A percentile compares a stretch with the other conserved stretches of the same genome.
phyloP scores from a whole-genome alignment of 2,329 filamentous ascomycete genomes.

The Sarocladium kiliense region DNA sequence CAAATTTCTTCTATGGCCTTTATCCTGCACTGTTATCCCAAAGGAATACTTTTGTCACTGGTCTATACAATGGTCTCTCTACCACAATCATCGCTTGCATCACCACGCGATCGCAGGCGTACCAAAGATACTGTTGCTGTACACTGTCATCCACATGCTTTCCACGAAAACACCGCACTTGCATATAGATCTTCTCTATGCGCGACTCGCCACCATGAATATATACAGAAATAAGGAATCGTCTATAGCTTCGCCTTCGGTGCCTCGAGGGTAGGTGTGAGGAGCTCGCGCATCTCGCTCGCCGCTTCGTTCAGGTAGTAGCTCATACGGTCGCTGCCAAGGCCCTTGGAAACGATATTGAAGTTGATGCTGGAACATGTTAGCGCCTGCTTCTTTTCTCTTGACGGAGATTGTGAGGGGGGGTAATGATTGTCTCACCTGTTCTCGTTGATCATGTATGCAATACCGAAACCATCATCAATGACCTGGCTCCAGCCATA shows the following conservation, averaged over 20 bases:
- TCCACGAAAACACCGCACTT: too few species aligned
- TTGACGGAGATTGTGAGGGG: neutral
- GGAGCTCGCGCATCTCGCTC: slow-evolving; percentile 78
- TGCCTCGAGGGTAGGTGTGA: slow-evolving; percentile 72
- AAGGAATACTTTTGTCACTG: neutral
- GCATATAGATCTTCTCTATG: too few species aligned
- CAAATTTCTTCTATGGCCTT: neutral
- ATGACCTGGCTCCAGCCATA: slow-evolving; percentile 99
- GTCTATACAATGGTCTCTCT: neutral
- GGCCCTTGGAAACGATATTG: slow-evolving; percentile 91
- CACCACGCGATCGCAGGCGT: neutral
- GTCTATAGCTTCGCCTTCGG: slow-evolving; percentile 78
- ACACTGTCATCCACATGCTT: neutral
- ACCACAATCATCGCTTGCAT: neutral
- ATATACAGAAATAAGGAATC: neutral
- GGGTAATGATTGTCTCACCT: slow-evolving; percentile 47
- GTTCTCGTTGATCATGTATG: slow-evolving; percentile 99
- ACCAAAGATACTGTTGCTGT: neutral
- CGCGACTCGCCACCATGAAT: neutral
- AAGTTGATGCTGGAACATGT: slow-evolving; percentile 72
- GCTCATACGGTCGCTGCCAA: slow-evolving; percentile 89
- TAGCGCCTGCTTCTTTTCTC: neutral
- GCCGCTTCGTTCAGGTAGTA: slow-evolving; percentile 95
- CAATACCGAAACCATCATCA: slow-evolving; percentile 92
- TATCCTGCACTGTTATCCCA: neutral